Conservation (phyloP, 2,329 filamentous ascomycete genomes). For the Aschersonia sp. region DNA sequence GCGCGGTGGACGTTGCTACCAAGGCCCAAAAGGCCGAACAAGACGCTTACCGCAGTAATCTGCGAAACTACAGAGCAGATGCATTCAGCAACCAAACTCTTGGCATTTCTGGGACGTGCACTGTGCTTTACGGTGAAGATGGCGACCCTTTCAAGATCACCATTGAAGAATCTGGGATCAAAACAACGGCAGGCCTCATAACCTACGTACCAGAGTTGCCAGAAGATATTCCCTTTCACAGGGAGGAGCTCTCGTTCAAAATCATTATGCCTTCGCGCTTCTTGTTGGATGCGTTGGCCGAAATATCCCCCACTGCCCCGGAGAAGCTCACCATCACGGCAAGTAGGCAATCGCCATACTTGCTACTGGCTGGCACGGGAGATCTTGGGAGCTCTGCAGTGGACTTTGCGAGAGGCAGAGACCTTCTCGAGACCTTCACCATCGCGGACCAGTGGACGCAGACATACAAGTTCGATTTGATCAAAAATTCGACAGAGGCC, state of each 20-base stretch:
- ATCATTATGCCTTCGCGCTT: slow-evolving; percentile 79
- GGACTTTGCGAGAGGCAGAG: slow-evolving; percentile 48
- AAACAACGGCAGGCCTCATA: slow-evolving; percentile 76
- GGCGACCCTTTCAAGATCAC: slow-evolving; percentile 75
- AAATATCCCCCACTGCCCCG: slow-evolving; percentile 58
- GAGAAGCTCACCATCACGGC: slow-evolving; percentile 55
- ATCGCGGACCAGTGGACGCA: slow-evolving; percentile 48
- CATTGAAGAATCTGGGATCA: slow-evolving; percentile 74
- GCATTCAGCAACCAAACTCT: slow-evolving; percentile 76
- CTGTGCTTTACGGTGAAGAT: slow-evolving; percentile 58
- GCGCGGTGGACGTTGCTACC: slow-evolving; percentile 55
- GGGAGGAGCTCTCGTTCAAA: slow-evolving; percentile 70
- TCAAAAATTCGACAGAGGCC: slow-evolving; percentile 78
- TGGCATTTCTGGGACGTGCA: slow-evolving; percentile 75
- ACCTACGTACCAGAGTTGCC: slow-evolving; percentile 68
- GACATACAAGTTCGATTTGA: slow-evolving; percentile 73
- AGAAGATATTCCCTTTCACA: slow-evolving; percentile 79
- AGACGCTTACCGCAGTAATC: slow-evolving; percentile 46
- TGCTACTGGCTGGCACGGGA: slow-evolving; percentile 54
- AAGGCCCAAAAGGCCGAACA: slow-evolving; percentile 43
- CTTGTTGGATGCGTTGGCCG: slow-evolving; percentile 57
- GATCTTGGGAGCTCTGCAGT: slow-evolving; percentile 49
- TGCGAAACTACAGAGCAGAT: slow-evolving; percentile 48
- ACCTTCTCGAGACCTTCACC: slow-evolving; percentile 62
- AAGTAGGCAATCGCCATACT: slow-evolving; percentile 49